Conservation (phyloP, 305 asterid species). For the Stenogyne calaminthoides region DNA sequence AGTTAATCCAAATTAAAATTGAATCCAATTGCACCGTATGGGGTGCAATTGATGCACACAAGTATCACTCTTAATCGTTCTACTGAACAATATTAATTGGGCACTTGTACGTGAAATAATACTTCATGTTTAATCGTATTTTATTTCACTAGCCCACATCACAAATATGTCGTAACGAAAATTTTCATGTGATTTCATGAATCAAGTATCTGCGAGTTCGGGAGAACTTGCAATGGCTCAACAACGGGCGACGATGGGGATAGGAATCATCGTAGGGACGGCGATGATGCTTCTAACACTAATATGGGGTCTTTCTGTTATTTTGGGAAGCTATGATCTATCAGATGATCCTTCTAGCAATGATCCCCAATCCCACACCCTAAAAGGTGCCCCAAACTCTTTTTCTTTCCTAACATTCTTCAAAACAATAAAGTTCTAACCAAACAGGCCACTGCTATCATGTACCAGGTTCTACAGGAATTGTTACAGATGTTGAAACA, state of each 20-base stretch:
- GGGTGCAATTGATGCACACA: too few species aligned
- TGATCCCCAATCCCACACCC: slow-evolving; percentile 9
- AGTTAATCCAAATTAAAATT: too few species aligned
- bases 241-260: slow-evolving; percentile 38
- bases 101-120: too few species aligned
- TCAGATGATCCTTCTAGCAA: slow-evolving; percentile 21
- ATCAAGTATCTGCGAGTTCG: slow-evolving; percentile 39
- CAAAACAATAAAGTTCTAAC: not conserved
- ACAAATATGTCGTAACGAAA: not conserved
- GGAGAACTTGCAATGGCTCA: slow-evolving; percentile 44
- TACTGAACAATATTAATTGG: too few species aligned
- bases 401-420: not conserved
- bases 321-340: slow-evolving; percentile 47
- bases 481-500: slow-evolving; percentile 60
- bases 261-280: slow-evolving; percentile 50
- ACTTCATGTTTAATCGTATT: too few species aligned
- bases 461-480: slow-evolving; percentile 41
- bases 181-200: not conserved
- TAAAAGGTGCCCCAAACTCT: slow-evolving; percentile 21
- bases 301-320: slow-evolving; percentile 48
- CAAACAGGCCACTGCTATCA: slow-evolving; percentile 6
- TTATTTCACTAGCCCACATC: too few species aligned
- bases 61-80: too few species aligned
- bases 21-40: too few species aligned
- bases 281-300: slow-evolving; percentile 47